Evolutionary conservation across 768 basidiomycete species (phyloP).

Genomic region (Russula olivacea): DNA sequence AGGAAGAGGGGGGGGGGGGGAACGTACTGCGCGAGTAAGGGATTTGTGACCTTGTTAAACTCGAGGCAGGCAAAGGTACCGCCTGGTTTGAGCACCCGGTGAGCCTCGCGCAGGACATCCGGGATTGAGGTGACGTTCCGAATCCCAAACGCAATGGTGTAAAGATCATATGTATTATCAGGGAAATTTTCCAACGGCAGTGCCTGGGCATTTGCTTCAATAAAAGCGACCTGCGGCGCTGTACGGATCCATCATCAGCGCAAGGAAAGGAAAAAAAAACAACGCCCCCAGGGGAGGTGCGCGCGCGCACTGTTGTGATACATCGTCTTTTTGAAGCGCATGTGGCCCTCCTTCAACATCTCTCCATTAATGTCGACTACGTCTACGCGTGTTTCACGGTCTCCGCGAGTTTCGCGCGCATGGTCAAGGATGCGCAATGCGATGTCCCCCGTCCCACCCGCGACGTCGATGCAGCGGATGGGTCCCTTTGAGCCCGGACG

Average conservation of each 20-base stretch:
- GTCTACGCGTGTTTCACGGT: constrained; percentile 83
- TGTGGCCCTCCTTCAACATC: constrained; percentile 91
- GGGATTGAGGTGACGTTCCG: constrained; percentile 94
- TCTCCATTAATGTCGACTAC: constrained; percentile 92
- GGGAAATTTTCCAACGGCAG: constrained; percentile 62
- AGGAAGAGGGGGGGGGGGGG: background rate
- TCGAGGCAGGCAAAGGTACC: constrained; percentile 94
- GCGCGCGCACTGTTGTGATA: constrained; percentile 83
- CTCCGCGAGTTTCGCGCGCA: constrained; percentile 81
- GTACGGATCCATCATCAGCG: constrained; percentile 13
- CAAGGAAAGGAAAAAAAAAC: background rate
- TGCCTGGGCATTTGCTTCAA: constrained; percentile 87
- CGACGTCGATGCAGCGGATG: constrained; percentile 85
- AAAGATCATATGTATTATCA: constrained; percentile 85
- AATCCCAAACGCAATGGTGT: constrained; percentile 98
- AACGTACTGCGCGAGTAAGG: constrained; percentile 79
- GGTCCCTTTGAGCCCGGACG: constrained; percentile 72
- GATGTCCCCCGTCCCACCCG: constrained; percentile 97
- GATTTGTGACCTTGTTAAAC: constrained; percentile 89
- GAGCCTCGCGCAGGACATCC: constrained; percentile 79
- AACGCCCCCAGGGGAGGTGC: background rate
- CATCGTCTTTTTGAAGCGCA: constrained; percentile 93
- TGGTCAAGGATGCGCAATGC: constrained; percentile 89
- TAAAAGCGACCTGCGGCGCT: constrained; percentile 88
- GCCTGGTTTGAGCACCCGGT: constrained; percentile 93